Conservation (phyloP, 495 filamentous ascomycete species). For the Schizothecium vesticola region DNA sequence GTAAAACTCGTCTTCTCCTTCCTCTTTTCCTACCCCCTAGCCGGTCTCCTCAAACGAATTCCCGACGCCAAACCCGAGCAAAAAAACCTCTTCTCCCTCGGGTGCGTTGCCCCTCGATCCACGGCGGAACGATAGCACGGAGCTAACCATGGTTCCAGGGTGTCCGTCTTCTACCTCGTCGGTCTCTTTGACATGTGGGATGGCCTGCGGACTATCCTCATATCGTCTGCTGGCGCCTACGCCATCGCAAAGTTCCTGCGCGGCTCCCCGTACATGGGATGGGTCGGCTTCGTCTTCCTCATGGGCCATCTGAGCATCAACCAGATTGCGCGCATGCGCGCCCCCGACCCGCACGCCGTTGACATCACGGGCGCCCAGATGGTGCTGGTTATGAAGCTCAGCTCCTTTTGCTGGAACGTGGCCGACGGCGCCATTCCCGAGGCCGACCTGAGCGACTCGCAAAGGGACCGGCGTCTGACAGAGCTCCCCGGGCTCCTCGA, state of each 20-base stretch:
- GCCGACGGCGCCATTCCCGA: slow-evolving; percentile 80
- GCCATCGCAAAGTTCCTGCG: slow-evolving; percentile 72
- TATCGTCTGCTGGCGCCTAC: slow-evolving; percentile 75
- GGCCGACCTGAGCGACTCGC: slow-evolving; percentile 73
- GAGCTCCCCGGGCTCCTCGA: slow-evolving; percentile 70
- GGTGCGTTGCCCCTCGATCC: slow-evolving; percentile 37
- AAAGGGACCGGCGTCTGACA: slow-evolving; percentile 73
- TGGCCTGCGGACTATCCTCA: slow-evolving; percentile 72
- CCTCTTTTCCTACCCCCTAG: slow-evolving; percentile 87
- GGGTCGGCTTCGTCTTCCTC: slow-evolving; percentile 87
- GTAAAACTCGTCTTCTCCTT: slow-evolving; percentile 93
- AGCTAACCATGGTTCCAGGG: slow-evolving; percentile 10
- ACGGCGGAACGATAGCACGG: not conserved
- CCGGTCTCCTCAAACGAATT: slow-evolving; percentile 81
- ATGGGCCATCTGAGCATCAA: slow-evolving; percentile 94
- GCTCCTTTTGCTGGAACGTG: slow-evolving; percentile 95
- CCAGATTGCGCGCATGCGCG: slow-evolving; percentile 75
- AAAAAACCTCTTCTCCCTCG: slow-evolving; percentile 86
- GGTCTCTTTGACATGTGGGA: slow-evolving; percentile 94
- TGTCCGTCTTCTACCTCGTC: slow-evolving; percentile 83
- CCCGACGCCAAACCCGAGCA: slow-evolving; percentile 77
- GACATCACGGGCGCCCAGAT: slow-evolving; percentile 97
- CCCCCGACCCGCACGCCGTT: slow-evolving; percentile 55
- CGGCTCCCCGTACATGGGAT: slow-evolving; percentile 94
- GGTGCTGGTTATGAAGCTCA: slow-evolving; percentile 98